Evolutionary conservation across 2,329 filamentous ascomycete species (phyloP).

Genomic region (Cordyceps fumosorosea): DNA sequence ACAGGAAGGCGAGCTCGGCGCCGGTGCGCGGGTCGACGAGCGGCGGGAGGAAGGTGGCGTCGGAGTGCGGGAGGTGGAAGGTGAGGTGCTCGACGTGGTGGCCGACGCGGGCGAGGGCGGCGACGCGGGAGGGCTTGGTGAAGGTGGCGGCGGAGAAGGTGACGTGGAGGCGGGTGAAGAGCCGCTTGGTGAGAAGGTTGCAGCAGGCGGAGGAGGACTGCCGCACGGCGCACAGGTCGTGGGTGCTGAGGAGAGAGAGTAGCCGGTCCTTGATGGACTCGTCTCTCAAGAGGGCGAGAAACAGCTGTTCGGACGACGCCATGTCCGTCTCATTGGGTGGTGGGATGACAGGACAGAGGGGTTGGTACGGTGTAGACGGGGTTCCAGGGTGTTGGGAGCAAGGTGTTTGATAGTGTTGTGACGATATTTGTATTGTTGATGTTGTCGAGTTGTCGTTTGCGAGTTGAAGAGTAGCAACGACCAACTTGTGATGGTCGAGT

Average conservation of each 20-base stretch:
- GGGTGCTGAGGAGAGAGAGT: constrained; percentile 41
- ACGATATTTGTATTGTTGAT: background rate
- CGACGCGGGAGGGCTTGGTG: constrained; percentile 64
- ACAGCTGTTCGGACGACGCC: constrained; percentile 41
- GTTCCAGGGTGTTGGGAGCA: background rate
- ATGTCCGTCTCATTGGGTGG: constrained; percentile 45
- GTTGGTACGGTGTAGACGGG: constrained; percentile 1
- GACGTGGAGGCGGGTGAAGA: constrained; percentile 63
- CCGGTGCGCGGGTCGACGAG: constrained; percentile 72
- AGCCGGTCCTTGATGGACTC: constrained; percentile 43
- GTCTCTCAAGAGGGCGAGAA: constrained; percentile 51
- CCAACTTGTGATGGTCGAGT: background rate
- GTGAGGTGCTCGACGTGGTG: constrained; percentile 71
- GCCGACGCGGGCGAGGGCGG: constrained; percentile 70
- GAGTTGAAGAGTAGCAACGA: background rate
- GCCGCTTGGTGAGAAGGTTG: constrained; percentile 59
- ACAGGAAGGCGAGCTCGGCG: constrained; percentile 72
- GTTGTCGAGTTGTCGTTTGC: background rate
- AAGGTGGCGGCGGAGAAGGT: constrained; percentile 71
- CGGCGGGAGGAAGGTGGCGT: constrained; percentile 78
- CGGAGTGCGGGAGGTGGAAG: constrained; percentile 69
- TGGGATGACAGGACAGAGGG: background rate
- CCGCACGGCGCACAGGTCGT: constrained; percentile 54
- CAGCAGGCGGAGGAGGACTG: constrained; percentile 64
- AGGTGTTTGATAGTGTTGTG: background rate